Percentiles rank a stretch among this genome's conserved stretches.
Conservation (phyloP, 2,329 filamentous ascomycete species). For the Drechmeria coniospora region DNA sequence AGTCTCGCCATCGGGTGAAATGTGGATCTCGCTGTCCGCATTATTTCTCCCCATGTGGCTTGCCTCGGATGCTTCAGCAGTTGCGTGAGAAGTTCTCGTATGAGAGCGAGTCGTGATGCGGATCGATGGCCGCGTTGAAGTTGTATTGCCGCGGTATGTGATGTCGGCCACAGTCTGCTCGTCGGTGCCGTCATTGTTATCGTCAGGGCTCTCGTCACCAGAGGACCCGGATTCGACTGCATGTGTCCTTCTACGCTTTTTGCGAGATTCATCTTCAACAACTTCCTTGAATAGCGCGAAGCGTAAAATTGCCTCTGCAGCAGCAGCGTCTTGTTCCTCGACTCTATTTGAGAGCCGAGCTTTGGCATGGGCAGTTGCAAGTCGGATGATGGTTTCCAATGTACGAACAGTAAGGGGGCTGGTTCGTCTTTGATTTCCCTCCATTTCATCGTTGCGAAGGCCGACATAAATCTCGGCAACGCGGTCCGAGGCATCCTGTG, state of each 20-base stretch:
- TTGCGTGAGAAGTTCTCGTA: slow-evolving; percentile 2
- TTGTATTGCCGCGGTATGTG: slow-evolving; percentile 30
- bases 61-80: too few species aligned
- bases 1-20: not conserved
- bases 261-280: slow-evolving; percentile 60
- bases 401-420: slow-evolving; percentile 95
- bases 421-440: slow-evolving; percentile 83
- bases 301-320: slow-evolving; percentile 77
- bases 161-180: slow-evolving; percentile 28
- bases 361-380: slow-evolving; percentile 92
- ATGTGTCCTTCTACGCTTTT: slow-evolving; percentile 63
- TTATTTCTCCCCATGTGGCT: slow-evolving; percentile 27
- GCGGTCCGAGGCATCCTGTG: slow-evolving; percentile 80
- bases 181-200: slow-evolving; percentile 40
- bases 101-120: slow-evolving; percentile 10
- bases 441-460: slow-evolving; percentile 87
- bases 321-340: slow-evolving; percentile 74
- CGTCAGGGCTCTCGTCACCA: slow-evolving; percentile 41
- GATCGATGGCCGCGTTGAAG: slow-evolving; percentile 14
- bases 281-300: slow-evolving; percentile 98
- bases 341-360: slow-evolving; percentile 75
- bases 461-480: slow-evolving; percentile 86
- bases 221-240: slow-evolving; percentile 41
- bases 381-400: slow-evolving; percentile 92
- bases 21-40: slow-evolving; percentile 6